These are phyloP conservation scores for Globisporangium polare DNA, from an alignment of 352 stramenopile genomes.

Conservation along the genomic window DNA sequence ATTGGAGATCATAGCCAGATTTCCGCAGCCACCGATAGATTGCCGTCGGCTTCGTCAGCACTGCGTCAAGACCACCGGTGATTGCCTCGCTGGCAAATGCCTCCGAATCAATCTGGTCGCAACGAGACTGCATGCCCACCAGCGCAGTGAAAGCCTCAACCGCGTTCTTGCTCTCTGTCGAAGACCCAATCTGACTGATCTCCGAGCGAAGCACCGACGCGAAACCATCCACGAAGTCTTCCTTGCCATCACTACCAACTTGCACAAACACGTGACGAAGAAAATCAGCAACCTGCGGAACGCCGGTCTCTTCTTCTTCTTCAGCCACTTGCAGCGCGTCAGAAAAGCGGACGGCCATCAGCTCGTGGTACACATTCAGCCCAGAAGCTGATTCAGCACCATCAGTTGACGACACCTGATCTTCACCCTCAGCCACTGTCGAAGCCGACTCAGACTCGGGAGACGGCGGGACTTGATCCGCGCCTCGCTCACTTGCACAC, in stretches of 20 bases:
- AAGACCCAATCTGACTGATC: conserved; percentile 21
- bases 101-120: conserved; percentile 5
- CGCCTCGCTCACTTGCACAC: conserved; percentile 49
- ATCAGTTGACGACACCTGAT: not conserved
- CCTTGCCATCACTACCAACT: conserved; percentile 6
- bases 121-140: conserved; percentile 16
- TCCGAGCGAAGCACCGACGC: conserved; percentile 21
- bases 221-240: conserved; percentile 3
- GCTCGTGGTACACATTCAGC: conserved; percentile 16
- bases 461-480: conserved; percentile 28
- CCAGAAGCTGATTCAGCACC: not conserved
- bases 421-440: not conserved
- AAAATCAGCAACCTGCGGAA: conserved; percentile 29
- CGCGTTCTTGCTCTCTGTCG: conserved; percentile 25
- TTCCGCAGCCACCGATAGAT: conserved; percentile 45
- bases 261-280: conserved; percentile 26
- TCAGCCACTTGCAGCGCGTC: conserved; percentile 34
- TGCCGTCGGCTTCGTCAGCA: conserved; percentile 21
- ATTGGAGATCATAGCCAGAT: conserved; percentile 55
- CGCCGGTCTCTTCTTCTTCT: conserved; percentile 14
- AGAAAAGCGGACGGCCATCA: conserved; percentile 30
- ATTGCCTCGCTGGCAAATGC: conserved; percentile 3
- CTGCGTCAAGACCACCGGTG: conserved; percentile 13
- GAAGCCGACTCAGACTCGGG: conserved; percentile 3
- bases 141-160: conserved; percentile 28